Percentiles rank a stretch among this genome's conserved stretches.
Conservation (phyloP, 805 yeast genomes). For the Saccharomycopsis babjevae region DNA sequence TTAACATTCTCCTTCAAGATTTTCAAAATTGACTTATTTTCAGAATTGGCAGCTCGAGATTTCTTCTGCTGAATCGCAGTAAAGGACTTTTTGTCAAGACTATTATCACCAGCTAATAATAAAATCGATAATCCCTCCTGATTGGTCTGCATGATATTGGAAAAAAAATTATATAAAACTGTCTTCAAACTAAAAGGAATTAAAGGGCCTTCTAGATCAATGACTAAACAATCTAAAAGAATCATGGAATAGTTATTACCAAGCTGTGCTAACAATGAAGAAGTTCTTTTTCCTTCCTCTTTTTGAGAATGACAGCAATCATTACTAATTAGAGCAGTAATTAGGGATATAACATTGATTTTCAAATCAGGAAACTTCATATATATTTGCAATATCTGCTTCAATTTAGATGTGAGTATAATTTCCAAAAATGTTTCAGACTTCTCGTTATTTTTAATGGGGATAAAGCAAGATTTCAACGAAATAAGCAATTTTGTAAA, state of each 20-base stretch:
- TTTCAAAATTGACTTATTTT: conserved; percentile 36
- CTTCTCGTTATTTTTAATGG: conserved; percentile 10
- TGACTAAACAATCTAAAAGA: conserved; percentile 47
- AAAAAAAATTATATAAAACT: conserved; percentile 50
- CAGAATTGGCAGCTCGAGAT: neutral
- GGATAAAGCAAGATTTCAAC: conserved; percentile 40
- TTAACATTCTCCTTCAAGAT: conserved; percentile 47
- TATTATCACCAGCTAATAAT: conserved; percentile 43
- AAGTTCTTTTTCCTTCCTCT: conserved; percentile 32
- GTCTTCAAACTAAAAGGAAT: conserved; percentile 45
- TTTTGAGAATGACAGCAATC: conserved; percentile 16
- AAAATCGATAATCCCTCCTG: conserved; percentile 72
- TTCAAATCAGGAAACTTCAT: conserved; percentile 39
- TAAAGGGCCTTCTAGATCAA: conserved; percentile 49
- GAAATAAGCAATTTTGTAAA: conserved; percentile 48
- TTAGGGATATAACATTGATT: conserved; percentile 39
- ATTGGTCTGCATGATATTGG: conserved; percentile 57
- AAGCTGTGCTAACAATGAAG: conserved; percentile 74
- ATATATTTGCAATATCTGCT: conserved; percentile 49
- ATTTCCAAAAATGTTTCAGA: conserved; percentile 54
- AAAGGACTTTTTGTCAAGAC: neutral
- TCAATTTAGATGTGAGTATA: conserved; percentile 43
- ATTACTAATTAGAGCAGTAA: conserved; percentile 48
- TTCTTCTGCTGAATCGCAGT: neutral
- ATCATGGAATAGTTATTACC: conserved; percentile 54